Base-by-base conservation (phyloP, 2,329 filamentous ascomycete genomes). In the Colletotrichum musicola region DNA sequence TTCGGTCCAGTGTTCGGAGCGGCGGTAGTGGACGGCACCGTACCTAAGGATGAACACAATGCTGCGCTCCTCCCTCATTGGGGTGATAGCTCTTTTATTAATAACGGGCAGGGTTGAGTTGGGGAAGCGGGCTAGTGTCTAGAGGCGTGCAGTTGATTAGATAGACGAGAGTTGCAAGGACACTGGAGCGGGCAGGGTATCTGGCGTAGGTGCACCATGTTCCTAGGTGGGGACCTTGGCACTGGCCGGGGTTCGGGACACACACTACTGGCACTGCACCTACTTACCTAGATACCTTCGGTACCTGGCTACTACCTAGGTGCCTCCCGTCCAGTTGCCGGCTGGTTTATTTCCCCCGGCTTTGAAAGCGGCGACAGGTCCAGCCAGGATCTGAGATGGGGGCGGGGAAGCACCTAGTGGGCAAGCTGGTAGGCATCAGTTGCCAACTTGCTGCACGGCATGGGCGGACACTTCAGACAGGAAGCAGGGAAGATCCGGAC, bases 1-100 rank as follows among this genome's bases (percentile, higher is more conserved):
- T 49, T 40, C 27, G 49, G 18, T 59, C 42, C 49, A 65, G 55
- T 25, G 42, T 30, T 64, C 44, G 63, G 50, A 50, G 54, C 20
- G 42, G 49, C 38, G 50, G 44, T 59, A 38, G n/a, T 60, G 65
- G 35, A 55, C 58, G 57, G 62, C 62, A 68, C 47, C 54, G 42
- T 55, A 64, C 62, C 55, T 49, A 55, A 68, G 47, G 20, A 46
- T 30, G 54, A 51, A 55, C 42, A 18, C 51, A 53, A 27, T 55
- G 44, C 42, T 56, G 35, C 9, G 18, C 68, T 57, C 65, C 60
- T 69, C 65, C 65, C 56, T 55, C 61, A 53, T 69, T 66, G 61
- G 69, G 69, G 65, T 58, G 61, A 62, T 53, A 66, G 69, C 40
- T 64, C 58, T 69, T 71, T 58, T 71, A 66, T 69, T 70, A 69